A percentile compares a stretch with the other conserved stretches of the same genome.
phyloP scores from a whole-genome alignment of 1,284 basidiomycete genomes.

The Takashimella koratensis region DNA sequence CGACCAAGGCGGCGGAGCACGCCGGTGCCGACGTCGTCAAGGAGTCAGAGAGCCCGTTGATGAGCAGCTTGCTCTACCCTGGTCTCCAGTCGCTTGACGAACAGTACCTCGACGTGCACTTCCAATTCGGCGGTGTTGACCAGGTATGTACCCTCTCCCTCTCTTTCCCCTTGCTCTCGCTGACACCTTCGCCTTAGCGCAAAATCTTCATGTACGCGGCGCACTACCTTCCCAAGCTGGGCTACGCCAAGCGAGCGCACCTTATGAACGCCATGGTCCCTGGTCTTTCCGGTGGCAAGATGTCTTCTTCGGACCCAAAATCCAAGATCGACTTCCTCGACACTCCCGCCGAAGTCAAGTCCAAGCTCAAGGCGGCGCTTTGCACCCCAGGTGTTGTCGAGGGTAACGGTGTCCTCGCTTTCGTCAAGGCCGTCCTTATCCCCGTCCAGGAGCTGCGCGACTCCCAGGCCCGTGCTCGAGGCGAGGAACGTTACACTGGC shows the following conservation, averaged over 20 bases:
- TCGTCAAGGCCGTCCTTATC: conserved; percentile 82
- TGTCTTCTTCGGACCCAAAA: conserved; percentile 97
- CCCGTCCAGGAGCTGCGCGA: conserved; percentile 75
- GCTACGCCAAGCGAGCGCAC: conserved; percentile 92
- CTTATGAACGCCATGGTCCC: conserved; percentile 99
- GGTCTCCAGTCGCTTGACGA: conserved; percentile 96
- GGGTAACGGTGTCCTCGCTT: conserved; percentile 88
- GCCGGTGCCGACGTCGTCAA: conserved; percentile 99
- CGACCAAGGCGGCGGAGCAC: conserved; percentile 95
- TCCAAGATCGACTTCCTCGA: conserved; percentile 99
- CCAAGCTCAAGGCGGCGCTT: conserved; percentile 89
- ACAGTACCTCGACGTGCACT: conserved; percentile 91
- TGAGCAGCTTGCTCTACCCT: conserved; percentile 92
- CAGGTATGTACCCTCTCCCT: no score
- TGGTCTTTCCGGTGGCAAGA: conserved; percentile 89
- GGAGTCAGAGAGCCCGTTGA: conserved; percentile 85
- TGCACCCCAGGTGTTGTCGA: conserved; percentile 90
- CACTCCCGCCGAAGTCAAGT: conserved; percentile 71
- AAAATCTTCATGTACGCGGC: conserved; percentile 99
- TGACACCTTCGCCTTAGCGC: conserved; percentile 55
- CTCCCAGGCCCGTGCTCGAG: conserved; percentile 52
- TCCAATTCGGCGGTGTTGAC: conserved; percentile 98
- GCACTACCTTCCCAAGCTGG: conserved; percentile 85
- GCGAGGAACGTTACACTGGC: conserved; percentile 30
- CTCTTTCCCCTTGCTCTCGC: no score